phyloP scores from a whole-genome alignment of 305 asterid genomes.

The Plantago rigida region DNA sequence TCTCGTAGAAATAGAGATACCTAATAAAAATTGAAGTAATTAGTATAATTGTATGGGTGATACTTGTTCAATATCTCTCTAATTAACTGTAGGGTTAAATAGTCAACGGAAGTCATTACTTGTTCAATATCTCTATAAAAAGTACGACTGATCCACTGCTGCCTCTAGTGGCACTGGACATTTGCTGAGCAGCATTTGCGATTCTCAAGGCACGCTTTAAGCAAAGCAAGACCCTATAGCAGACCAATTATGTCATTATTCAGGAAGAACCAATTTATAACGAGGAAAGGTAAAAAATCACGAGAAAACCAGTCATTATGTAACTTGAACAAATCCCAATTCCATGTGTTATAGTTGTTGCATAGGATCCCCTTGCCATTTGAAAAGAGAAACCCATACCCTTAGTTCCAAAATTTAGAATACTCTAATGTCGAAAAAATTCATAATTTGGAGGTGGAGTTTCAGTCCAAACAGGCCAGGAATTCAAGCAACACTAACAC shows the following conservation, averaged over 20 bases:
- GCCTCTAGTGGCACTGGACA: conserved; percentile 89
- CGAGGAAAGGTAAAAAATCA: neutral
- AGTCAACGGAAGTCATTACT: conserved; percentile 36
- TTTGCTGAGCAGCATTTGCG: conserved; percentile 95
- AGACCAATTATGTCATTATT: conserved; percentile 13
- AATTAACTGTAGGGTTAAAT: conserved; percentile 18
- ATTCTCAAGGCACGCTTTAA: conserved; percentile 93
- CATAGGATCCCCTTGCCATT: no score
- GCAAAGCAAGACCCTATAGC: conserved; percentile 81
- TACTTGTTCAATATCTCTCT: conserved; percentile 94
- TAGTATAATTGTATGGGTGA: conserved; percentile 7
- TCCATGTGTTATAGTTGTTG: no score
- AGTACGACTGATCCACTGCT: conserved; percentile 69
- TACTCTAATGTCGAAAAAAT: no score
- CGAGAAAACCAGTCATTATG: neutral
- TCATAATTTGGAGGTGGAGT: no score
- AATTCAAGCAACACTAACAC: no score
- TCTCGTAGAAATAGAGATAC: conserved; percentile 93
- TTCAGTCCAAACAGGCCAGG: no score
- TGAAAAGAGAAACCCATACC: no score
- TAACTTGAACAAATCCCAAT: no score
- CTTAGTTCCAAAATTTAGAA: no score
- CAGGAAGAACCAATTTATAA: conserved; percentile 14
- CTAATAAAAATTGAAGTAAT: conserved; percentile 32
- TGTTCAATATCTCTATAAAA: conserved; percentile 89